These are phyloP conservation scores for Ustilago crameri DNA, from an alignment of 1,284 basidiomycete genomes.

Conservation along the genomic window DNA sequence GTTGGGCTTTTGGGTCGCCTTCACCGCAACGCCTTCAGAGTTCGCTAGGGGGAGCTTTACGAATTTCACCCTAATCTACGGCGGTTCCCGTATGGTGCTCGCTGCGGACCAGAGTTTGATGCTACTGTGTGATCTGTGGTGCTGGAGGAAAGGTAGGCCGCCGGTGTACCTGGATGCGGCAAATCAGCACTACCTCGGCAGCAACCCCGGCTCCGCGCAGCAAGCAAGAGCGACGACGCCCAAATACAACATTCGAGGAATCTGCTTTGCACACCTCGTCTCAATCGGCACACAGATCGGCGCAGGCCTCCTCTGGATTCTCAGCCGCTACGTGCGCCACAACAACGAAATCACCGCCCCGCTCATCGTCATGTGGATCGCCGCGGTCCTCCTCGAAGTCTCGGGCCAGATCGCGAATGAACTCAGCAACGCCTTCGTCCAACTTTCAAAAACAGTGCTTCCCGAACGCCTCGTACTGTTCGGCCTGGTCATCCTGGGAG, in stretches of 20 bases:
- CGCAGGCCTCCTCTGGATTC: slow-evolving; percentile 41
- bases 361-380: slow-evolving; percentile 47
- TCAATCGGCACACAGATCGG: slow-evolving; percentile 22
- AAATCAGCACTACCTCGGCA: neutral
- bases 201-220: neutral
- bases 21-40: slow-evolving; percentile 47
- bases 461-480: slow-evolving; percentile 43
- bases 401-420: slow-evolving; percentile 28
- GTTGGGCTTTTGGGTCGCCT: slow-evolving; percentile 45
- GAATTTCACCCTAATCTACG: slow-evolving; percentile 47
- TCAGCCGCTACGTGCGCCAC: slow-evolving; percentile 22
- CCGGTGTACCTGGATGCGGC: neutral
- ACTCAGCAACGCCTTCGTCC: slow-evolving; percentile 19
- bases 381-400: slow-evolving; percentile 27
- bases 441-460: slow-evolving; percentile 22
- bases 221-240: neutral
- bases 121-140: slow-evolving; percentile 10
- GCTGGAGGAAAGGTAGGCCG: slow-evolving; percentile 4
- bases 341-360: slow-evolving; percentile 15
- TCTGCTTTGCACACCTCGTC: slow-evolving; percentile 20
- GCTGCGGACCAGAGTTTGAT: slow-evolving; percentile 24
- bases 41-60: slow-evolving; percentile 39
- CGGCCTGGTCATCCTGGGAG: slow-evolving; percentile 47
- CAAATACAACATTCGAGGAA: neutral
- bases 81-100: slow-evolving; percentile 26